These are phyloP conservation scores for Xylaria multiplex DNA, from an alignment of 2,329 filamentous ascomycete genomes.

Conservation along the genomic window DNA sequence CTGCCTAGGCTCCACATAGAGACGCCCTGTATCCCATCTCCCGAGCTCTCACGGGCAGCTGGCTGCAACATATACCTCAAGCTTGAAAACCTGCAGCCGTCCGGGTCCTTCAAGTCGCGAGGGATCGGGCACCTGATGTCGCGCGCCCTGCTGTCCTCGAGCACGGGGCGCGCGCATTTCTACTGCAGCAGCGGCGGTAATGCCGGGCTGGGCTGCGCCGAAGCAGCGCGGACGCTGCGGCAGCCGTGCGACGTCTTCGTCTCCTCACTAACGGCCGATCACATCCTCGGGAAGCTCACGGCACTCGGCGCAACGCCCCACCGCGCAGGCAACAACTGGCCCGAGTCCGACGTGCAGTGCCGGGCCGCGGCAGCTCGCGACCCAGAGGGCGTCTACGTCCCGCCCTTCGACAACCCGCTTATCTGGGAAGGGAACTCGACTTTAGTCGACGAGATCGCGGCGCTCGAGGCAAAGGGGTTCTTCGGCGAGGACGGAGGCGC, in stretches of 20 bases:
- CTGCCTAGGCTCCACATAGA: slow-evolving; percentile 70
- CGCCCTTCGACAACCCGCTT: slow-evolving; percentile 74
- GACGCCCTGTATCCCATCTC: slow-evolving; percentile 76
- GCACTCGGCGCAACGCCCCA: slow-evolving; percentile 76
- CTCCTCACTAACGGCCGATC: slow-evolving; percentile 69
- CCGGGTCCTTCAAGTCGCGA: slow-evolving; percentile 85
- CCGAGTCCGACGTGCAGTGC: slow-evolving; percentile 75
- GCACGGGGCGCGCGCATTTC: slow-evolving; percentile 66
- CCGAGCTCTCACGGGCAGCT: slow-evolving; percentile 72
- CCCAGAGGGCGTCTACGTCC: slow-evolving; percentile 65
- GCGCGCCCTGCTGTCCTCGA: slow-evolving; percentile 46
- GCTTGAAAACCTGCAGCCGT: slow-evolving; percentile 85
- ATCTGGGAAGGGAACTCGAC: slow-evolving; percentile 74
- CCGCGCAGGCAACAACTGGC: slow-evolving; percentile 75
- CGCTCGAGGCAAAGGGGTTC: slow-evolving; percentile 51
- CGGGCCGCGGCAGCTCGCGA: slow-evolving; percentile 63
- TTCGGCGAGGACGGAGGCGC: slow-evolving; percentile 44
- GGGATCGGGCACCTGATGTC: slow-evolving; percentile 79
- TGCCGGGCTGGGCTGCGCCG: slow-evolving; percentile 83
- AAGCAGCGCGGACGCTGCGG: slow-evolving; percentile 71
- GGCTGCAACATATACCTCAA: slow-evolving; percentile 88
- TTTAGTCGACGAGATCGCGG: slow-evolving; percentile 63
- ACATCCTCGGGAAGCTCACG: slow-evolving; percentile 77
- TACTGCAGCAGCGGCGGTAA: slow-evolving; percentile 86
- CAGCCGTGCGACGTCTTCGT: slow-evolving; percentile 80